These are phyloP conservation scores for Spizellomyces sp. DNA, from an alignment of 192 early-diverging fungal genomes.

Conservation along the genomic window DNA sequence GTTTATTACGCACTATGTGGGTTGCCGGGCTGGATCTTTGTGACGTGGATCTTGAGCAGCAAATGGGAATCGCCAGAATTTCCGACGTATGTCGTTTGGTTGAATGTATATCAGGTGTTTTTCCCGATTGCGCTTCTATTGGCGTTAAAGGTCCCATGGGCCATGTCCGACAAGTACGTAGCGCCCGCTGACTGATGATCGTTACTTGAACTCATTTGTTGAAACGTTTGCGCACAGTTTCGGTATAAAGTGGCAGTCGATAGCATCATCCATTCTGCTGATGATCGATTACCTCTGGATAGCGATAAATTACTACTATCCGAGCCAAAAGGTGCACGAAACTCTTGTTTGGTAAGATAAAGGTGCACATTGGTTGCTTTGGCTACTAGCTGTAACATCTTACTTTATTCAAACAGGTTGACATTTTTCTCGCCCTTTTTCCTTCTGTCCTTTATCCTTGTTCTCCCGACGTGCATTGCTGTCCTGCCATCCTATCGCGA, in stretches of 20 bases:
- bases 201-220: neutral
- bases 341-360: no score
- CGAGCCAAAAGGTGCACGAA: neutral
- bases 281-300: neutral
- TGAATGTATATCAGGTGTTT: no score
- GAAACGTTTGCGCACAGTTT: conserved; percentile 11
- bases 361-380: neutral
- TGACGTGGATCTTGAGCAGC: neutral
- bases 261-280: neutral
- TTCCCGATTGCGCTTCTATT: neutral
- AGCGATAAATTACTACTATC: neutral
- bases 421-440: neutral
- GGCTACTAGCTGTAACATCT: no score
- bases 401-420: no score
- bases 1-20: neutral
- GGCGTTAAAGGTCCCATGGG: neutral
- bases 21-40: neutral
- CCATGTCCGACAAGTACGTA: conserved; percentile 1
- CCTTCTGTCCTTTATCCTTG: neutral
- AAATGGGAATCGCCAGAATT: neutral
- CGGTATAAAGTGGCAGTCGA: conserved; percentile 11
- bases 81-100: neutral
- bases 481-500: neutral
- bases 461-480: neutral
- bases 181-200: no score